Evolutionary conservation across 1,284 basidiomycete species (phyloP).

Genomic region (Ustilago curta): DNA sequence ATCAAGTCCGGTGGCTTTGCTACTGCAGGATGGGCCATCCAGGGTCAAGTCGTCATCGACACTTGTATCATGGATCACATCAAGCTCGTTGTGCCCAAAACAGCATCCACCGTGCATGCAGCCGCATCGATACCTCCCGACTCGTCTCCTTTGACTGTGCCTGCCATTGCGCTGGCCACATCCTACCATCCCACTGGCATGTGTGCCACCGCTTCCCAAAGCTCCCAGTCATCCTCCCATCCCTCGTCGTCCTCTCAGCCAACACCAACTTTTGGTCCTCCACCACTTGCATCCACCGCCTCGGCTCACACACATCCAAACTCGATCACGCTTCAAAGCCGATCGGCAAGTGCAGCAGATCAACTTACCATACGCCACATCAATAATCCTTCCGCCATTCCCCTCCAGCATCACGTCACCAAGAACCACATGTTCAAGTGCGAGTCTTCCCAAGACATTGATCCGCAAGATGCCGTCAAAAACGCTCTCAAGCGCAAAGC

Average conservation of each 20-base stretch:
- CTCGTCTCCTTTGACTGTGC: slow-evolving; percentile 39
- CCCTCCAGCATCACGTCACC: slow-evolving; percentile 22
- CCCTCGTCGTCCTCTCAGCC: slow-evolving; percentile 13
- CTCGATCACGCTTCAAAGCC: slow-evolving; percentile 25
- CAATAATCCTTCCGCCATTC: slow-evolving; percentile 5
- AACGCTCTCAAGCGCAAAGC: slow-evolving; percentile 34
- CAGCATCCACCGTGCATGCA: slow-evolving; percentile 1
- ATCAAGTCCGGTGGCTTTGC: slow-evolving; percentile 88
- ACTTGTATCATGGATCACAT: slow-evolving; percentile 76
- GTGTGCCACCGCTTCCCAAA: slow-evolving; percentile 16
- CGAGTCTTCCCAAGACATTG: slow-evolving; percentile 34
- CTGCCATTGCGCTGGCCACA: slow-evolving; percentile 14
- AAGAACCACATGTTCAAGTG: slow-evolving; percentile 7
- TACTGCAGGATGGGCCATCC: slow-evolving; percentile 86
- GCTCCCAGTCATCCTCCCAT: slow-evolving; percentile 1
- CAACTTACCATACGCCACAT: slow-evolving; percentile 15
- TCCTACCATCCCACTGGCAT: slow-evolving; percentile 24
- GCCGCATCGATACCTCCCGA: neutral
- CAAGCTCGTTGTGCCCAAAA: slow-evolving; percentile 75
- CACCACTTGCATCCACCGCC: slow-evolving; percentile 10
- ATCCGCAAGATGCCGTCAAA: slow-evolving; percentile 32
- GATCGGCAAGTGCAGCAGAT: slow-evolving; percentile 25
- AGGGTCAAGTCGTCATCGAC: slow-evolving; percentile 85
- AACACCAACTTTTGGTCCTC: neutral
- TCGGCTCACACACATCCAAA: slow-evolving; percentile 10